These are phyloP conservation scores for Aspergillus bertholletiae DNA, from an alignment of 495 filamentous ascomycete species.

Conservation along the genomic window DNA sequence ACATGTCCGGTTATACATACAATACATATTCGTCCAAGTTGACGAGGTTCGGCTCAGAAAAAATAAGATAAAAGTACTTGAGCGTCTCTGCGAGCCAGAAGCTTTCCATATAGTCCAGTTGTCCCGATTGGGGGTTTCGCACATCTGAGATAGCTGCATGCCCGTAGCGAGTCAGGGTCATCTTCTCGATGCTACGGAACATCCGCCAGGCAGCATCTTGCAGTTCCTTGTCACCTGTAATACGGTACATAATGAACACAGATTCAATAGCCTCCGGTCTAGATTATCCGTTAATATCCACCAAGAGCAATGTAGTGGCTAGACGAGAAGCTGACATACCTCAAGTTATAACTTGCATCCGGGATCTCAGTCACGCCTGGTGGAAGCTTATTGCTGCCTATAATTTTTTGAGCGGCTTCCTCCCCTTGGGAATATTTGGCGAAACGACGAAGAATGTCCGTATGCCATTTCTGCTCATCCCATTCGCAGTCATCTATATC, in stretches of 20 bases:
- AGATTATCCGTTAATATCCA: neutral
- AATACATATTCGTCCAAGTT: conserved; percentile 70
- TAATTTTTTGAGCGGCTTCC: conserved; percentile 33
- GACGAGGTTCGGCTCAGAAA: conserved; percentile 64
- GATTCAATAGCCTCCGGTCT: conserved; percentile 70
- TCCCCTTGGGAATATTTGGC: conserved; percentile 12
- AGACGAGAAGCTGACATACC: conserved; percentile 34
- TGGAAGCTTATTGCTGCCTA: conserved; percentile 45
- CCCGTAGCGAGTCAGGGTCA: conserved; percentile 55
- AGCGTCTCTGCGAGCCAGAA: conserved; percentile 74
- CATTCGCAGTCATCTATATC: conserved; percentile 46
- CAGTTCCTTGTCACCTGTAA: conserved; percentile 65
- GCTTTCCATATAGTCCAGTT: conserved; percentile 52
- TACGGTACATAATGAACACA: conserved; percentile 71
- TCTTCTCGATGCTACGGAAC: conserved; percentile 61
- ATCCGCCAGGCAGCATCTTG: conserved; percentile 73
- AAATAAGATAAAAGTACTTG: conserved; percentile 93
- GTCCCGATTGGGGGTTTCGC: conserved; percentile 25
- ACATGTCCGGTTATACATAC: no score
- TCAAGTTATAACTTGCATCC: conserved; percentile 64
- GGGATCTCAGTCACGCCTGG: conserved; percentile 56
- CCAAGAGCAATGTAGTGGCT: neutral
- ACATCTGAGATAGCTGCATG: conserved; percentile 61
- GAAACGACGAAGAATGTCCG: conserved; percentile 26
- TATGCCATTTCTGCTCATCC: conserved; percentile 51